phyloP scores from a whole-genome alignment of 805 yeast species.

The Priceomyces haplophilus region DNA sequence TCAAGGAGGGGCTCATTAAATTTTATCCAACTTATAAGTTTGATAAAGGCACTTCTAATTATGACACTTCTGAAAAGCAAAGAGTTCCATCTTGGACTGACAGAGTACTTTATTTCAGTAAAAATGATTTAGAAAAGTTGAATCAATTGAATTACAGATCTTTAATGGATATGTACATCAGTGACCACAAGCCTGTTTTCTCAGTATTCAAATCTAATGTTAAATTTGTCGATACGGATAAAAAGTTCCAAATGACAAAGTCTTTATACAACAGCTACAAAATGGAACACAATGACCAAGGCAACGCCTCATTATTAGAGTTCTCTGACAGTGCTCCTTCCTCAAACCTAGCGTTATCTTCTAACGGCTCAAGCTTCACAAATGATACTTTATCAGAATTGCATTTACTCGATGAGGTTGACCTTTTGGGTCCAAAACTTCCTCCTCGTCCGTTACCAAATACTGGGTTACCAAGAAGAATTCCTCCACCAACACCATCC shows the following conservation, averaged over 20 bases:
- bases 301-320: constrained; percentile 12
- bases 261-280: constrained; percentile 29
- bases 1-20: constrained; percentile 72
- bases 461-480: constrained; percentile 20
- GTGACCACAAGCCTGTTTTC: constrained; percentile 93
- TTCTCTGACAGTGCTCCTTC: constrained; percentile 8
- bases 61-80: constrained; percentile 88
- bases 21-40: constrained; percentile 94
- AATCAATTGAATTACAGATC: constrained; percentile 68
- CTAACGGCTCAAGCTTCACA: constrained; percentile 17
- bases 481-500: constrained; percentile 31
- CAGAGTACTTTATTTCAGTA: constrained; percentile 68
- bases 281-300: constrained; percentile 22
- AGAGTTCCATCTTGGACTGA: constrained; percentile 99
- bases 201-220: constrained; percentile 70
- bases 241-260: constrained; percentile 26
- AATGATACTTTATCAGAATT: constrained; percentile 32
- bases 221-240: constrained; percentile 54
- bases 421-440: constrained; percentile 20
- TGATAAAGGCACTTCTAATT: constrained; percentile 76
- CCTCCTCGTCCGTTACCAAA: constrained; percentile 16
- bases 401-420: constrained; percentile 32
- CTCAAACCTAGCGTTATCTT: constrained; percentile 9
- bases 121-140: constrained; percentile 26
- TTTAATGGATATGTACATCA: constrained; percentile 54